Conservation (phyloP, 139 green algal species). For the Coccomyxa sp. region DNA sequence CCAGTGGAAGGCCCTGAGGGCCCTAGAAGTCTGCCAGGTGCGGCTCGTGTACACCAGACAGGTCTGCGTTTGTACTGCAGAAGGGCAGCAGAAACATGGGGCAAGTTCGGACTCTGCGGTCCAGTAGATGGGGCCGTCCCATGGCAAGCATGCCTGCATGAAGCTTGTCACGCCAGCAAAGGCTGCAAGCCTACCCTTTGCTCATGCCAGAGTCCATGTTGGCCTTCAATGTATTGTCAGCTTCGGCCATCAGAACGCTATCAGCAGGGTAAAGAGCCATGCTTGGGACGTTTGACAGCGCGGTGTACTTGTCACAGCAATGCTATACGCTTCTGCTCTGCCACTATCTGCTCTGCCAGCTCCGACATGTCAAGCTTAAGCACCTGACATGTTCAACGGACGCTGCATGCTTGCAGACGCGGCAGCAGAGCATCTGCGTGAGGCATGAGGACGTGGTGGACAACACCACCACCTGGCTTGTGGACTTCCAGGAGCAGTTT, state of each 20-base stretch:
- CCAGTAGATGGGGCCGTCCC: background rate
- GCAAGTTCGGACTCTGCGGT: too few relatives aligned
- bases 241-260: too few relatives aligned
- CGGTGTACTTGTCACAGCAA: too few relatives aligned
- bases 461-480: background rate
- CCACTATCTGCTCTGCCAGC: too few relatives aligned
- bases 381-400: background rate
- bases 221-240: too few relatives aligned
- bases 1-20: background rate
- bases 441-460: conserved; percentile 3
- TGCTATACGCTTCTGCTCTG: too few relatives aligned
- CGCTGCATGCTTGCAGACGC: background rate
- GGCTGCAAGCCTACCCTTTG: background rate
- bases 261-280: too few relatives aligned
- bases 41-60: background rate
- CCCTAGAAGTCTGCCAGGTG: background rate
- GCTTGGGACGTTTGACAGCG: too few relatives aligned
- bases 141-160: background rate
- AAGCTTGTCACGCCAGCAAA: background rate
- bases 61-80: background rate
- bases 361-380: background rate
- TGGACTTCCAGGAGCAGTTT: background rate
- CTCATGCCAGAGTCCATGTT: too few relatives aligned
- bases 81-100: too few relatives aligned
- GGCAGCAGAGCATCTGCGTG: background rate